phyloP scores from a whole-genome alignment of 495 filamentous ascomycete species.

The Aspergillus homomorphus region DNA sequence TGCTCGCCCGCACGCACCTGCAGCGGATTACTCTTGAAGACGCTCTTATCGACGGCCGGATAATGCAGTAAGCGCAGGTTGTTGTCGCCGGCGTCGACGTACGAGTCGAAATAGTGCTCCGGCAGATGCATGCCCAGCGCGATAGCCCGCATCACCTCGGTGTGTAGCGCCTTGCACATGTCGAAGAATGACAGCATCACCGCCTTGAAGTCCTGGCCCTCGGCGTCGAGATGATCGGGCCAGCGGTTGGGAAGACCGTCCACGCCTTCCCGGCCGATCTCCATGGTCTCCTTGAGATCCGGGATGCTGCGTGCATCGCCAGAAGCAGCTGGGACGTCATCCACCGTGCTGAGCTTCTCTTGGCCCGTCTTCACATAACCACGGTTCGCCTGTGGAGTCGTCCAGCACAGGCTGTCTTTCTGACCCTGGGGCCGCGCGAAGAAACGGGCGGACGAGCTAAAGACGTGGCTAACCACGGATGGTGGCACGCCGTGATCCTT shows the following conservation, averaged over 20 bases:
- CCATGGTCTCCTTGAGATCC: slow-evolving; percentile 81
- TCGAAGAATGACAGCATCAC: slow-evolving; percentile 71
- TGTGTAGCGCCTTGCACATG: slow-evolving; percentile 70
- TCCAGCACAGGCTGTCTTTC: slow-evolving; percentile 72
- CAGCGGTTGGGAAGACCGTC: slow-evolving; percentile 71
- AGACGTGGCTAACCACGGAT: slow-evolving; percentile 57
- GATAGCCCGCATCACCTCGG: slow-evolving; percentile 81
- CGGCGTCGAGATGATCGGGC: slow-evolving; percentile 63
- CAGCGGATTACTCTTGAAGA: slow-evolving; percentile 66
- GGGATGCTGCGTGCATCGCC: slow-evolving; percentile 58
- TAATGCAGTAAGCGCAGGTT: slow-evolving; percentile 89
- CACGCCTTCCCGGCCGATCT: slow-evolving; percentile 76
- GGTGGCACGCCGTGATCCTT: slow-evolving; percentile 69
- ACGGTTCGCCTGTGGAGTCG: slow-evolving; percentile 67
- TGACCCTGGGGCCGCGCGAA: slow-evolving; percentile 66
- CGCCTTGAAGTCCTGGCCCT: slow-evolving; percentile 63
- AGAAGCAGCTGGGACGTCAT: slow-evolving; percentile 35
- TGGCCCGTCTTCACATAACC: slow-evolving; percentile 74
- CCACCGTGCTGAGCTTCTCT: slow-evolving; percentile 69
- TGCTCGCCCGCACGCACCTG: slow-evolving; percentile 85
- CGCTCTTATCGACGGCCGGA: slow-evolving; percentile 61
- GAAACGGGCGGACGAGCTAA: slow-evolving; percentile 70
- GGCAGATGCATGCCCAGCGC: slow-evolving; percentile 78
- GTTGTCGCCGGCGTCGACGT: slow-evolving; percentile 73
- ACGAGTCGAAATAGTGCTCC: slow-evolving; percentile 72